Base-by-base conservation (phyloP, 768 basidiomycete species). In the Pholiota conissans region DNA sequence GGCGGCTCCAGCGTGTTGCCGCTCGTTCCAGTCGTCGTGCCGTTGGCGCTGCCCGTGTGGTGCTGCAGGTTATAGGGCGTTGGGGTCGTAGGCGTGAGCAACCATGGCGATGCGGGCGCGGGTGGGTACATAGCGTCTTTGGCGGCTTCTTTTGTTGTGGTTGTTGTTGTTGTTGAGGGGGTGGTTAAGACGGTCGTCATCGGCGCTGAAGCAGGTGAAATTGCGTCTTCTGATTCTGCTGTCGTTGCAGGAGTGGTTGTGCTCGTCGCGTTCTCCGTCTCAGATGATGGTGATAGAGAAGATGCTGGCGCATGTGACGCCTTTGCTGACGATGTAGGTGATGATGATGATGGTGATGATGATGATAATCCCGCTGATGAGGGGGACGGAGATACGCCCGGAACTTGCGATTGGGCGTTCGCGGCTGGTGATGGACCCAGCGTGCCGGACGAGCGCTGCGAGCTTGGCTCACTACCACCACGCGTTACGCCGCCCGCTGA, bases 1-100 rank as follows among this genome's bases (percentile, higher is more conserved):
- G 30, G 30, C 6, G 64, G 63, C 22, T 65, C 65, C 14, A 66
- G 61, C 52, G 53, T 27, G 61, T 60, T 11, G 46, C 62, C 48
- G 18, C 61, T 59, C 45, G n/a, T n/a, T n/a, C n/a, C n/a, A n/a
- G n/a, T n/a, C n/a, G n/a, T n/a, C n/a, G n/a, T n/a, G n/a, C n/a
- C n/a, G n/a, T n/a, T n/a, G n/a, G n/a, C n/a, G n/a, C 59, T 35
- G 47, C 42, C 55, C 3, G 59, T 55, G n/a, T 66, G 58, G 55
- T 60, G 47, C 58, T 68, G 54, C 63, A 70, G 30, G 42, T 63
- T 59, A 26, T 67, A 59, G 13, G 65, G 63, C n/a, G 68, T 67
- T 45, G 68, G 66, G 1, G 68, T 67, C 16, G 64, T 63, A 20
- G 70, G 69, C n/a, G 69, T 65, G 27, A 55, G 42, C 13, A 63